Conservation (phyloP, 1,284 basidiomycete species). For the Sanguinoderma infundibulare region DNA sequence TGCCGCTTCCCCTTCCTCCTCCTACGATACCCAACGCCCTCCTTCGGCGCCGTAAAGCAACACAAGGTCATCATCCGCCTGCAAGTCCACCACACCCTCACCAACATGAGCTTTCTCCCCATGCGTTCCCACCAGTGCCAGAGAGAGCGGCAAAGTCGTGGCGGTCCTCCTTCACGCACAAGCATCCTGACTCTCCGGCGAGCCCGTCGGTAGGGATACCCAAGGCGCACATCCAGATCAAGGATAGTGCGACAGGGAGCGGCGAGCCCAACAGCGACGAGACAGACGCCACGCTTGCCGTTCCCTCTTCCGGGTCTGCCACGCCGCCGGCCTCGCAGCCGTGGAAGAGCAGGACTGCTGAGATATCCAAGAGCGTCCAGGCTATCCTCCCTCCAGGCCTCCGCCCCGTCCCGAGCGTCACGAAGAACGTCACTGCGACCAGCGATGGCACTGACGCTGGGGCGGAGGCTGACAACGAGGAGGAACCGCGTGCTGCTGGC, state of each 20-base stretch:
- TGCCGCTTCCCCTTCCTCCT: constrained; percentile 14
- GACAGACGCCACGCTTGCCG: constrained; percentile 1
- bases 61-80: background rate
- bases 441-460: background rate
- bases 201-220: background rate
- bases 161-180: background rate
- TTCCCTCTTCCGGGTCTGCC: background rate
- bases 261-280: constrained; percentile 1
- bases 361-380: constrained; percentile 13
- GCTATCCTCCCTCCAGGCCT: constrained; percentile 11
- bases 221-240: background rate
- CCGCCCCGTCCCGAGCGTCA: background rate
- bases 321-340: background rate
- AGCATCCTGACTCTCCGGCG: background rate
- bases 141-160: background rate
- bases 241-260: no score
- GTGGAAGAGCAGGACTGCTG: background rate
- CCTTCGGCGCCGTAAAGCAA: constrained; percentile 13
- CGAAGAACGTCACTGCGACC: background rate
- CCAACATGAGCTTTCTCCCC: background rate
- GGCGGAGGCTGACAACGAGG: constrained; percentile 1
- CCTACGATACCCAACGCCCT: constrained; percentile 17
- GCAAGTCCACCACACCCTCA: no score
- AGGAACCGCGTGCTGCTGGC: background rate
- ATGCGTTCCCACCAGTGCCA: no score